Evolutionary conservation across 192 early-diverging fungal species (phyloP), one percentile per base, ranked within the genome.

Genomic region (Backusella parvicylindrica): DNA sequence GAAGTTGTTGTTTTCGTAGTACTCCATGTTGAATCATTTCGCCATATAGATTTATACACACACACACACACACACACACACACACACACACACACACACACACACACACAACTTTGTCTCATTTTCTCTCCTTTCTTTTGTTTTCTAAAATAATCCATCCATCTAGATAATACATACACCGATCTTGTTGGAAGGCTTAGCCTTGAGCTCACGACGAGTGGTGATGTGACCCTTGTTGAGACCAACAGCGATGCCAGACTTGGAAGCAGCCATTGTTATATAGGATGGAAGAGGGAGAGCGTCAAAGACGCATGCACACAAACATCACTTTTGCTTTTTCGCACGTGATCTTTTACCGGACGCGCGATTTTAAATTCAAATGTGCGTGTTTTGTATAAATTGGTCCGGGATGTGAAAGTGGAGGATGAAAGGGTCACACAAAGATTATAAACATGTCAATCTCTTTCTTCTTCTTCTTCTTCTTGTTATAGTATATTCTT

Each of bases 221-320:
- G 92, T 93, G 87, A 93, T 84, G 90, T 94, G 95, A 73, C 97
- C 97, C 85, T 92, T 91, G 92, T 97, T 98, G 85, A 91, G 82
- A 79, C 96, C 96, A 76, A 86, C 86, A 81, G 87, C 88, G 81
- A 99, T 90, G 80, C 96, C 96, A 78, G 91, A 87, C 84, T 92
- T 93, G 73, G 83, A 83, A 77, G 87, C 87, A 75, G 68, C 68
- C 73, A 79, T 79, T 74, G 71, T 37, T n/a, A 64, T 71, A 72
- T 38, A 72, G 68, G 66, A 75, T 43, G 64, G 50, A 71, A 72
- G 64, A 77, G 70, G 68, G 28, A 43, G 74, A 68, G 50, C 50
- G 50, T 56, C 50, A 56, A 56, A 56, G 50, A 56, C 21, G 23
- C 50, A 56, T 56, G 50, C 50, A 56, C 23, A 23, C 50, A 56